Evolutionary conservation across 371 early-diverging fungal genomes (phyloP).

Genomic region (Mucor irregularis): DNA sequence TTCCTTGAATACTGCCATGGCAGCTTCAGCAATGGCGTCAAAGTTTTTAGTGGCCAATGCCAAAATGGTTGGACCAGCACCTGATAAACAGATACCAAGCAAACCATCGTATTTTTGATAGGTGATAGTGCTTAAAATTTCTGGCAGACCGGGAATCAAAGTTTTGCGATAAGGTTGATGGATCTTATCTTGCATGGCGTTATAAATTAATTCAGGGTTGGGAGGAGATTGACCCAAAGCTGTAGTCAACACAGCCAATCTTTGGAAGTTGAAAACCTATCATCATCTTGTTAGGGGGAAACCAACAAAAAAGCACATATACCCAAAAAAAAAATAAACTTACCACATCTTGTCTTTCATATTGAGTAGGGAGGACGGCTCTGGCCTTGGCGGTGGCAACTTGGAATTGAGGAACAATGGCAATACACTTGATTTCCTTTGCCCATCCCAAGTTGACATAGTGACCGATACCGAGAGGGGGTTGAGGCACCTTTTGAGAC

Average conservation of each 20-base stretch:
- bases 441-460: slow-evolving; percentile 69
- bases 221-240: slow-evolving; percentile 74
- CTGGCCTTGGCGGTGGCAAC: slow-evolving; percentile 91
- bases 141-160: slow-evolving; percentile 90
- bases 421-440: slow-evolving; percentile 76
- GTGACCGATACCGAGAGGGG: slow-evolving; percentile 69
- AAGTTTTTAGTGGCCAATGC: slow-evolving; percentile 80
- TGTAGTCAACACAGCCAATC: slow-evolving; percentile 84
- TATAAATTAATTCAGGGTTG: slow-evolving; percentile 74
- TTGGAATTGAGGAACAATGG: slow-evolving; percentile 89
- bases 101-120: slow-evolving; percentile 80
- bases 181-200: slow-evolving; percentile 92
- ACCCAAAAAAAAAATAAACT: slow-evolving; percentile 19
- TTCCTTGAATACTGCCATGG: slow-evolving; percentile 65
- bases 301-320: background rate
- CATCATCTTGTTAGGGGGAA: background rate
- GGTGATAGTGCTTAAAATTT: slow-evolving; percentile 74
- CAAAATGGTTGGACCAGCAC: slow-evolving; percentile 96
- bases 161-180: slow-evolving; percentile 94
- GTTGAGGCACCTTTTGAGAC: slow-evolving; percentile 46
- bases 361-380: slow-evolving; percentile 79
- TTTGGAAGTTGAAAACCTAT: slow-evolving; percentile 91
- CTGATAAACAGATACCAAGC: slow-evolving; percentile 90
- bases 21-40: slow-evolving; percentile 70
- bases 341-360: slow-evolving; percentile 81